Base-by-base conservation (phyloP, 352 stramenopile genomes). In the Aphanomyces stellatus region DNA sequence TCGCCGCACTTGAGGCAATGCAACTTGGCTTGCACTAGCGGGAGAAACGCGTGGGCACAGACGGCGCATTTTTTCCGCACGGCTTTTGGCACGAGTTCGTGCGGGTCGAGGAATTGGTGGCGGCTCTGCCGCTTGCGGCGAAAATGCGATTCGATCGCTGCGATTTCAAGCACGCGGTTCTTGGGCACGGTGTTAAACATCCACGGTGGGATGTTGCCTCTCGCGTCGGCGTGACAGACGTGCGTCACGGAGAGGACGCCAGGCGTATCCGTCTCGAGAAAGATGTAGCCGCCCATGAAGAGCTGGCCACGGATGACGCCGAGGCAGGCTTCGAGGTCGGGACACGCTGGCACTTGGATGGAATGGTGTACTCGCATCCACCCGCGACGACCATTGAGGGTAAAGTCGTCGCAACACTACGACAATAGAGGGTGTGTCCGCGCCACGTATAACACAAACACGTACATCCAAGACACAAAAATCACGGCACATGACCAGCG, bases 211-310 rank as follows among this genome's bases (percentile, higher is more conserved):
- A 35, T 35, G 8, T 49, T 35, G 25, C 56, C 56, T n/a, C 41
- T 46, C n/a, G 51, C 5, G 24, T 64, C 56, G 27, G 51, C 25
- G 13, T 64, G 19, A 30, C 24, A 19, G 41, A 30, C 25, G 4
- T 19, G 25, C 5, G 27, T 17, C 4, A 49, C 56, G 13, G 53
- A 24, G 22, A 64, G 35, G 4, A n/a, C 19, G 10, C 56, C 56
- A 6, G 56, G 56, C 4, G 31, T 46, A 11, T 64, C 56, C 17
- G 56, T 64, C 56, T 64, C 56, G 41, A 64, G 22, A 30, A 64
- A 64, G 41, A 64, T 30, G 17, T 51, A 64, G 2, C 56, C 56
- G 3, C 25, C 40, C n/a, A 49, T 64, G 25, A 49, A 49, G 2
- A 64, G 31, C 27, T 30, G 25, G 31, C 30, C 35, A n/a, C 56